Conservation (phyloP, 768 basidiomycete species). For the Naganishia friedmannii region DNA sequence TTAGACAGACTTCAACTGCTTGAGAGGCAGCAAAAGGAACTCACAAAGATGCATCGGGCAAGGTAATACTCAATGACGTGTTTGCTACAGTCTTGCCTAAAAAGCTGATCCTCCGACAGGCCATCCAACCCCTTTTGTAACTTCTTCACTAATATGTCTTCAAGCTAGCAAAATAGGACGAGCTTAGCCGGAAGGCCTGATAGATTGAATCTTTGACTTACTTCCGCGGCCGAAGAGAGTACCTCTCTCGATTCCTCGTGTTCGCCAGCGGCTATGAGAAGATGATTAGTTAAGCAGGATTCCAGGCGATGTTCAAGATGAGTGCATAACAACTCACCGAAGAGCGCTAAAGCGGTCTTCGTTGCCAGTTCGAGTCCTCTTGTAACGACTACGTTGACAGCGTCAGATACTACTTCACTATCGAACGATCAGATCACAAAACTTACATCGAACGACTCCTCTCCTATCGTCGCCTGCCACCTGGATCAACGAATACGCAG, state of each 20-base stretch:
- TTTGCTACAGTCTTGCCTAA: conserved; percentile 6
- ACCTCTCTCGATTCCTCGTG: conserved; percentile 14
- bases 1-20: neutral
- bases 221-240: conserved; percentile 5
- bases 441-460: conserved; percentile 10
- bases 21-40: neutral
- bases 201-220: neutral
- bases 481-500: conserved; percentile 16
- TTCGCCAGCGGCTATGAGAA: neutral
- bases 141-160: neutral
- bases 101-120: neutral
- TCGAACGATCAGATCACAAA: neutral
- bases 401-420: neutral
- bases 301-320: neutral
- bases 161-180: neutral
- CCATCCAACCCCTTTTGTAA: neutral
- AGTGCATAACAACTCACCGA: neutral
- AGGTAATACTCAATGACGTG: conserved; percentile 11
- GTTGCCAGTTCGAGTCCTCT: conserved; percentile 6
- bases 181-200: neutral
- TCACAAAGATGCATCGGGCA: conserved; percentile 6
- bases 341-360: conserved; percentile 8
- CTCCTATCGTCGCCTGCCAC: neutral
- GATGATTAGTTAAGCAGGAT: neutral
- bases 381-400: neutral